phyloP scores from a whole-genome alignment of 495 filamentous ascomycete genomes.

The Penicillium lividum region DNA sequence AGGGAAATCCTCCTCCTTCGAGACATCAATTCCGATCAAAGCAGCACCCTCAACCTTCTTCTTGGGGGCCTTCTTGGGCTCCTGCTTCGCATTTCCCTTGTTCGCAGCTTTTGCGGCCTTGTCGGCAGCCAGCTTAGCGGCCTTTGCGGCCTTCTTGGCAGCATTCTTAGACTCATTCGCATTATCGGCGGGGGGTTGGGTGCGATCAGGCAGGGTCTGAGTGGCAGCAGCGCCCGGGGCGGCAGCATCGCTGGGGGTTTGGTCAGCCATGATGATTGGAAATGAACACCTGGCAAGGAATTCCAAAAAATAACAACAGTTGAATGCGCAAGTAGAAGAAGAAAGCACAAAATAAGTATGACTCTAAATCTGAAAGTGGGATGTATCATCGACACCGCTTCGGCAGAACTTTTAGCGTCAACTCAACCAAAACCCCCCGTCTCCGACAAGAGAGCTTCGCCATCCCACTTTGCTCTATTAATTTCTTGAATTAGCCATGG shows the following conservation, averaged over 20 bases:
- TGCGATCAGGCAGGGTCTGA: slow-evolving; percentile 44
- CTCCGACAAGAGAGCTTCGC: slow-evolving; percentile 36
- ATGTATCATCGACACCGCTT: slow-evolving; percentile 45
- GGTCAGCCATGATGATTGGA: slow-evolving; percentile 39
- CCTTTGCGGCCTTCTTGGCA: slow-evolving; percentile 69
- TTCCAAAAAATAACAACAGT: slow-evolving; percentile 22
- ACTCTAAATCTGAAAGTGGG: slow-evolving; percentile 43
- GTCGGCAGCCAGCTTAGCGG: slow-evolving; percentile 62
- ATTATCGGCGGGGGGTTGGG: slow-evolving; percentile 44
- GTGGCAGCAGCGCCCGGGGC: slow-evolving; percentile 30
- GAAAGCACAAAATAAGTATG: slow-evolving; percentile 20
- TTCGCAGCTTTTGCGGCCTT: slow-evolving; percentile 67
- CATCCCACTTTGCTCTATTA: slow-evolving; percentile 29
- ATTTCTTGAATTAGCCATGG: slow-evolving; percentile 56
- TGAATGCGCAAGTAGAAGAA: slow-evolving; percentile 16
- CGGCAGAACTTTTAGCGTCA: slow-evolving; percentile 51
- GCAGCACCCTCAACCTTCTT: slow-evolving; percentile 60
- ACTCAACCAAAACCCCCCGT: slow-evolving; percentile 33
- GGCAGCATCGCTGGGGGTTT: slow-evolving; percentile 35
- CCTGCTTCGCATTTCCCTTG: slow-evolving; percentile 50
- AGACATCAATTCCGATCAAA: slow-evolving; percentile 81
- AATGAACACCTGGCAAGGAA: slow-evolving; percentile 25
- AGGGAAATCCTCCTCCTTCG: slow-evolving; percentile 84
- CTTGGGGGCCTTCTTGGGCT: slow-evolving; percentile 41
- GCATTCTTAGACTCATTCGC: slow-evolving; percentile 67